phyloP scores from a whole-genome alignment of 305 asterid species.

The Solanum hybrid region DNA sequence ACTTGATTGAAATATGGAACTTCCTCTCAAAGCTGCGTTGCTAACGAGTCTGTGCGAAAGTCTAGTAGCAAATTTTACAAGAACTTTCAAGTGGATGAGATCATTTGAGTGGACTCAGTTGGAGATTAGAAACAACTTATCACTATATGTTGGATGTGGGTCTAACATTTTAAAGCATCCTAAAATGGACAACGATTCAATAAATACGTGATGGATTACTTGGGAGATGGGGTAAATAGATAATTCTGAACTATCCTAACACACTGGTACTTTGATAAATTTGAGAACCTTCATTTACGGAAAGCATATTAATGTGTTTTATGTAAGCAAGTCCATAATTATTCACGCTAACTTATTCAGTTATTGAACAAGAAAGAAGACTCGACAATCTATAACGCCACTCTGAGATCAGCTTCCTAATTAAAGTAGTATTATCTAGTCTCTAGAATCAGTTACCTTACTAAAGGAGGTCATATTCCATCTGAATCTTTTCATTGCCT shows the following conservation, averaged over 20 bases:
- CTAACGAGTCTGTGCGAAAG: not conserved
- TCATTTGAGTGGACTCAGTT: not conserved
- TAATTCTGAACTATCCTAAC: not conserved
- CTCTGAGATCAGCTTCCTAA: constrained; percentile 1
- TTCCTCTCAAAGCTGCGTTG: not conserved
- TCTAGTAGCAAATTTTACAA: not conserved
- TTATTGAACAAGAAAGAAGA: not conserved
- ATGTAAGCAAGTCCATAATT: not conserved
- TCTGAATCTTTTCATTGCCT: not conserved
- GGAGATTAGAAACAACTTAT: not conserved
- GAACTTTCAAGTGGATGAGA: not conserved
- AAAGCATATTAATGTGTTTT: not conserved
- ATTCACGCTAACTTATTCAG: not conserved
- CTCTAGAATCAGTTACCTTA: not conserved
- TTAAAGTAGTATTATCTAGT: not conserved
- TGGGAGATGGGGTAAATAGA: not conserved
- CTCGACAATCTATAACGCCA: not conserved
- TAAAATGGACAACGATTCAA: not conserved
- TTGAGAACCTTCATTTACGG: not conserved
- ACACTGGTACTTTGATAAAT: not conserved
- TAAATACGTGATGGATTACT: not conserved
- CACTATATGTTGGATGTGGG: not conserved
- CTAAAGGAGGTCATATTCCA: not conserved
- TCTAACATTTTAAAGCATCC: not conserved
- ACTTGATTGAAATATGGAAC: not conserved